phyloP scores from a whole-genome alignment of 116 monocot genomes.

The Posidonia oceanica region DNA sequence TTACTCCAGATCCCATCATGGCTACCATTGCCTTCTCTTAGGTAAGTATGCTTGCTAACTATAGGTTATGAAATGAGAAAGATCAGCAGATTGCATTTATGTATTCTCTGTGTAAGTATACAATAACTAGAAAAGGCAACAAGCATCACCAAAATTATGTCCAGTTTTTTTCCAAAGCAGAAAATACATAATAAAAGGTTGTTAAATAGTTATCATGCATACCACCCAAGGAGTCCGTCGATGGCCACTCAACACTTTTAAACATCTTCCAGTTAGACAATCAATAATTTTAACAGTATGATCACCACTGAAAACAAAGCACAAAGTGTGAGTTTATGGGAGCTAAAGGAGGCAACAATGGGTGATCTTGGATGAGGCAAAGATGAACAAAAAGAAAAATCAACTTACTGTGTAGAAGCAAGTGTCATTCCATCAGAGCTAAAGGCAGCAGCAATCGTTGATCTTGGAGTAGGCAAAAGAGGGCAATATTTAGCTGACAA shows the following conservation, averaged over 20 bases:
- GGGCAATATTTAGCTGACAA: conserved; percentile 77
- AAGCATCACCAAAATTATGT: too few species aligned
- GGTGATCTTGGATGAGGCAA: not conserved
- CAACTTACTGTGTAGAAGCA: conserved; percentile 79
- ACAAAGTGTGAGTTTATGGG: not conserved
- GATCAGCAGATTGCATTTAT: too few species aligned
- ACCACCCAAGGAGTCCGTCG: conserved; percentile 94
- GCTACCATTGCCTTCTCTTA: too few species aligned
- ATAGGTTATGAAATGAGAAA: too few species aligned
- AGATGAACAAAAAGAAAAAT: not conserved
- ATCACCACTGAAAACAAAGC: conserved; percentile 49
- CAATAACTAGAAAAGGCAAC: too few species aligned
- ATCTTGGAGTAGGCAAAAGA: conserved; percentile 76
- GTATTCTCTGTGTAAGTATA: too few species aligned
- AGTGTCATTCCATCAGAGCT: conserved; percentile 71
- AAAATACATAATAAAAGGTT: not conserved
- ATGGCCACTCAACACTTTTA: conserved; percentile 75
- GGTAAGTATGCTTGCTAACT: too few species aligned
- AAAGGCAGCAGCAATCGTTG: conserved; percentile 91
- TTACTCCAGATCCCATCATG: too few species aligned
- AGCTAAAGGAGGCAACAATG: not conserved
- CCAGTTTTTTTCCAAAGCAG: too few species aligned
- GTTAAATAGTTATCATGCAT: conserved; percentile 18
- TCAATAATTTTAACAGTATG: conserved; percentile 82
- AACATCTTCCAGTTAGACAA: conserved; percentile 56